phyloP scores from a whole-genome alignment of 495 filamentous ascomycete genomes.

The Tuber brumale region DNA sequence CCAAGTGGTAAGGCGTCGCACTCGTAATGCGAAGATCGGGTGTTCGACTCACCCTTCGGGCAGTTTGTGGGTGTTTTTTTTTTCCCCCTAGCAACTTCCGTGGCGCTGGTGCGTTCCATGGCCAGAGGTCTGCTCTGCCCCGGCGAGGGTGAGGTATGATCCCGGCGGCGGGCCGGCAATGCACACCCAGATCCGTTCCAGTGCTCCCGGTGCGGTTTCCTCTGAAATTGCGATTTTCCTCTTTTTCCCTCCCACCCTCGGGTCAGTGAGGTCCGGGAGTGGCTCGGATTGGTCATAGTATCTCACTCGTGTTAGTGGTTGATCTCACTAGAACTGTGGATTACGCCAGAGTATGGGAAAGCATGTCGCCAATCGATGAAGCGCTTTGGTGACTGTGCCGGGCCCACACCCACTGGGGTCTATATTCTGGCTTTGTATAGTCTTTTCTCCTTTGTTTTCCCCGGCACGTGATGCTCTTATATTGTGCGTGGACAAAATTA shows the following conservation, averaged over 20 bases:
- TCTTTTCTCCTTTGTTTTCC: neutral
- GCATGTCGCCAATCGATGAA: neutral
- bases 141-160: too few relatives aligned
- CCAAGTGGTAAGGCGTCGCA: conserved; percentile 41
- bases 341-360: neutral
- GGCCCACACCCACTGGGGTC: neutral
- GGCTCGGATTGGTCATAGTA: neutral
- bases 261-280: neutral
- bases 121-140: too few relatives aligned
- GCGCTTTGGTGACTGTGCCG: neutral
- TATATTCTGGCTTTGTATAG: neutral
- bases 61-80: conserved; percentile 14
- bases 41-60: conserved; percentile 37
- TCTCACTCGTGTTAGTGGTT: neutral
- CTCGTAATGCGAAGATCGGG: conserved; percentile 41
- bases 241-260: too few relatives aligned
- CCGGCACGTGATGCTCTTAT: too few relatives aligned
- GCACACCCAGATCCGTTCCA: too few relatives aligned
- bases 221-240: neutral
- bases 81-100: too few relatives aligned
- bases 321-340: neutral
- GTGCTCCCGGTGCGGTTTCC: neutral
- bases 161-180: too few relatives aligned
- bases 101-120: too few relatives aligned
- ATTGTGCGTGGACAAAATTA: too few relatives aligned